Base-by-base conservation (phyloP, 257 asterid genomes). In the Capsicum pubescens region DNA sequence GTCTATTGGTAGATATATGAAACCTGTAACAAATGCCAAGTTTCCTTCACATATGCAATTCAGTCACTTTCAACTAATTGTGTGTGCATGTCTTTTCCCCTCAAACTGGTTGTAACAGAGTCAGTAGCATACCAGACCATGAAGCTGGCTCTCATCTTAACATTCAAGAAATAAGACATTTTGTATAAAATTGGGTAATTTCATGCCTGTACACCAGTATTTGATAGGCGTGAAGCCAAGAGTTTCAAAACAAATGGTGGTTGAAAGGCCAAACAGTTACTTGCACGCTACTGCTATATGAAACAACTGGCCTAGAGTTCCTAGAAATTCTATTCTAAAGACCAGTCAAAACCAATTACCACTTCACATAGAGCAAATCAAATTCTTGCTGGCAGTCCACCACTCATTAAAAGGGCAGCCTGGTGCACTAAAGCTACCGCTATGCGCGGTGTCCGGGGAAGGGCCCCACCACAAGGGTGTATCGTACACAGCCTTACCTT, bases 91-190 rank as follows among this genome's bases (percentile, higher is more conserved):
- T 44, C 5, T 63, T 17, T 42, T 17, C 15, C 35, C 21, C 78
- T 19, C 50, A 3, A 42, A 42, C 78, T 16, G 55, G 35, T 17
- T 19, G 8, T 9, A 69, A 3, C 16, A 44, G 32, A 9, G 54
- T 44, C 55, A 9, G 35, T 42, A 42, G 56, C 79, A 70, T 70
- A 70, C 54, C 56, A 42, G 79, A 44, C 26, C 8, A 44, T 70
- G 79, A 70, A 68, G 76, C 52, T 70, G 54, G 56, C 19, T 70
- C 32, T 70, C 78, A 70, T 9, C 46, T 66, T 66, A 66, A 32
- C 46, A 66, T 66, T 6, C 19, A 35, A 15, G 19, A 67, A 35
- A 35, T 54, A 54, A 6, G 50, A 67, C 68, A 58, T 13, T 55
- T 55, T 58, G 21, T 16, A 16, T 7, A 15, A 58, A 54, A 58